Conservation (phyloP, 495 filamentous ascomycete species). For the Penicillium verhagenii region DNA sequence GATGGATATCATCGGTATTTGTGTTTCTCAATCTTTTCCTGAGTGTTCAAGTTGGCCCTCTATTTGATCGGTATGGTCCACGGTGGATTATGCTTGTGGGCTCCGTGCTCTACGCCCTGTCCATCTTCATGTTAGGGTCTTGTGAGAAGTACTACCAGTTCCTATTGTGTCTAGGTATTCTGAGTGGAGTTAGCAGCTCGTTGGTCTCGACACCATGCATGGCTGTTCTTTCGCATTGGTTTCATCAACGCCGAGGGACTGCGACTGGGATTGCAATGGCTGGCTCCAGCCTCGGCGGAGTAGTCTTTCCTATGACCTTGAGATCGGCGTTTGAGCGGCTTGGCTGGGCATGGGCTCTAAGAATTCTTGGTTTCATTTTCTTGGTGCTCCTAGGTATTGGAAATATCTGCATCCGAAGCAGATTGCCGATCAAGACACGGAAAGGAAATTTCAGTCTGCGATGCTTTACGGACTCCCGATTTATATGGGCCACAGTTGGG, state of each 20-base stretch:
- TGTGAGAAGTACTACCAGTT: conserved; percentile 62
- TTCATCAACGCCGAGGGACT: conserved; percentile 25
- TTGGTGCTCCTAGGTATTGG: conserved; percentile 45
- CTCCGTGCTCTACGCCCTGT: conserved; percentile 44
- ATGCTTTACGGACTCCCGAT: conserved; percentile 49
- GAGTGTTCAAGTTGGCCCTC: conserved; percentile 59
- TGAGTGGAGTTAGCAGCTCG: conserved; percentile 54
- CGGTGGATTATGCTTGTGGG: conserved; percentile 50
- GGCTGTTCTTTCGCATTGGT: conserved; percentile 32
- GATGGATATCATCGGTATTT: conserved; percentile 62
- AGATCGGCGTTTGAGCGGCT: conserved; percentile 44
- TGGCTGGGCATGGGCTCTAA: conserved; percentile 57
- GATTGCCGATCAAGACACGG: conserved; percentile 20
- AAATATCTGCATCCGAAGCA: conserved; percentile 34
- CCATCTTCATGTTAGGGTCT: conserved; percentile 51
- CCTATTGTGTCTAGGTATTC: conserved; percentile 55
- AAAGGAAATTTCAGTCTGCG: conserved; percentile 47
- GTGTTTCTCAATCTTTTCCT: conserved; percentile 59
- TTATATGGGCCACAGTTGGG: conserved; percentile 26
- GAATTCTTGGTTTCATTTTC: conserved; percentile 56
- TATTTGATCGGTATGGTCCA: conserved; percentile 60
- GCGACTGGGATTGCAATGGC: conserved; percentile 31
- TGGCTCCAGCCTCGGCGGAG: conserved; percentile 47
- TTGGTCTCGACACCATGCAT: conserved; percentile 50
- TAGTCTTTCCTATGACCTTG: conserved; percentile 58